phyloP scores from a whole-genome alignment of 768 basidiomycete genomes.

The Leccinum subgranulosum region DNA sequence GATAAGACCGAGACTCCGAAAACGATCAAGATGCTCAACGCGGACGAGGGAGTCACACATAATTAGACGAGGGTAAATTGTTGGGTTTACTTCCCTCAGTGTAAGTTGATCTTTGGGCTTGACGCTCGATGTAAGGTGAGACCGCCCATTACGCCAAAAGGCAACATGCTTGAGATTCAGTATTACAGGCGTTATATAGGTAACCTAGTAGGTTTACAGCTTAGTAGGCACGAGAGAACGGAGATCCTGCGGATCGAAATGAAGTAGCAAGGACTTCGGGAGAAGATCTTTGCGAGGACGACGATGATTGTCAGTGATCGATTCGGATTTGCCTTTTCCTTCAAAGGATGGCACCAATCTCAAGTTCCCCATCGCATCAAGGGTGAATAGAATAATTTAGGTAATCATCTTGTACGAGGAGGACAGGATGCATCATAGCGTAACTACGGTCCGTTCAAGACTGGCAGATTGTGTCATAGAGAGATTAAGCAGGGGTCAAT shows the following conservation, averaged over 20 bases:
- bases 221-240: neutral
- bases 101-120: no score
- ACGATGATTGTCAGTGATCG: no score
- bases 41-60: no score
- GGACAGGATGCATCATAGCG: neutral
- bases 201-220: no score
- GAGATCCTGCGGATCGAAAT: neutral
- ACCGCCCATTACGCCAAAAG: no score
- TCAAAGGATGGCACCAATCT: neutral
- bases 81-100: no score
- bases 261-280: neutral
- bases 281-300: neutral
- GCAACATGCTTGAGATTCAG: no score
- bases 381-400: neutral
- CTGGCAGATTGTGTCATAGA: neutral
- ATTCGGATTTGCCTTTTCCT: neutral
- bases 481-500: neutral
- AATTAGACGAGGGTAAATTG: no score
- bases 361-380: neutral
- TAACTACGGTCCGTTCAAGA: neutral
- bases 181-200: no score
- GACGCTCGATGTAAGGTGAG: no score
- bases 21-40: no score
- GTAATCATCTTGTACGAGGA: neutral
- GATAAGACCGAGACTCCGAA: no score